Percentiles rank a stretch among this genome's conserved stretches.
Conservation (phyloP, 2,329 filamentous ascomycete genomes). For the Fusarium newnesense region DNA sequence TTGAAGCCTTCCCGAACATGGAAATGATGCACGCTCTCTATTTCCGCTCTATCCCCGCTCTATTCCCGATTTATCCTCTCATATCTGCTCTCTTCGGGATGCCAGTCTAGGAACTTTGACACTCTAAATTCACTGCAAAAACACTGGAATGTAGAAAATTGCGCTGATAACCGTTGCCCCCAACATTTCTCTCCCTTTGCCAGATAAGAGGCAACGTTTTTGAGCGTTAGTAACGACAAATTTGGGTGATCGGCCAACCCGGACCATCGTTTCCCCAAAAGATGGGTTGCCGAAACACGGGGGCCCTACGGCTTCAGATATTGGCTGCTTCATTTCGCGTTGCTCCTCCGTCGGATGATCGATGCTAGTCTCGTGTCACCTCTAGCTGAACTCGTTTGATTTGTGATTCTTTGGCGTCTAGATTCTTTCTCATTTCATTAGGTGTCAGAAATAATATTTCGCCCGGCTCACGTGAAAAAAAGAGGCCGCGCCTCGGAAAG, state of each 20-base stretch:
- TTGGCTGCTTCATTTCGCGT: background rate
- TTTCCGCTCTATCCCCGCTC: background rate
- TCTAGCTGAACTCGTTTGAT: background rate
- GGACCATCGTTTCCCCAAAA: too few species aligned
- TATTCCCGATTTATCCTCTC: too few species aligned
- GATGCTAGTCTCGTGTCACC: background rate
- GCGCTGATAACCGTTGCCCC: fast-evolving
- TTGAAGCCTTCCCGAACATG: background rate
- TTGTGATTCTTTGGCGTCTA: background rate
- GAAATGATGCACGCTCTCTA: background rate
- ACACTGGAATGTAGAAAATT: background rate
- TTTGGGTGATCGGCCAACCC: background rate
- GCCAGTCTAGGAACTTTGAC: background rate
- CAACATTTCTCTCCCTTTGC: fast-evolving
- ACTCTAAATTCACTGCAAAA: background rate
- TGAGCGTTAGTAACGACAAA: background rate
- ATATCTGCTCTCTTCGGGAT: background rate
- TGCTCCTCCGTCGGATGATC: background rate
- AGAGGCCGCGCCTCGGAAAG: background rate
- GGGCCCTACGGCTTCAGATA: background rate
- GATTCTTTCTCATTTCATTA: background rate
- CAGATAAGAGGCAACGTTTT: fast-evolving
- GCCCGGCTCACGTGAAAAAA: background rate
- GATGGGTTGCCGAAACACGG: background rate
- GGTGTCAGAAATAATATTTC: background rate